Evolutionary conservation across 169 alveolate genomes (phyloP).

Genomic region (Eimeria falciformis): DNA sequence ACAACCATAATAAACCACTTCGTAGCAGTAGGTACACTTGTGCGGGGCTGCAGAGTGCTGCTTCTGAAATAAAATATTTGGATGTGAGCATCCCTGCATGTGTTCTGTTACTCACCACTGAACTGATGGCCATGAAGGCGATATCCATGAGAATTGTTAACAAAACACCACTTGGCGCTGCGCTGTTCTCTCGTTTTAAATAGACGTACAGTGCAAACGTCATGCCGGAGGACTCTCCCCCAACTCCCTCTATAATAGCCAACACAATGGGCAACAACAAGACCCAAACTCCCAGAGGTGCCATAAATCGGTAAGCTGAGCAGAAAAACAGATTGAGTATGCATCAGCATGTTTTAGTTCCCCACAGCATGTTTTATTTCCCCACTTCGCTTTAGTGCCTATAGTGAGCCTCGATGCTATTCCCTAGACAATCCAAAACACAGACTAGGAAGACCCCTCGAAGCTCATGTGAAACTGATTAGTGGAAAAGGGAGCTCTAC

Average conservation of each 20-base stretch:
- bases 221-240: conserved; percentile 57
- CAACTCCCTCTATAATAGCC: conserved; percentile 46
- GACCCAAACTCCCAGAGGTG: conserved; percentile 64
- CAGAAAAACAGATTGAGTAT: background rate
- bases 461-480: too few relatives aligned
- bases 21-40: background rate
- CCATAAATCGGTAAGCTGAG: conserved; percentile 68
- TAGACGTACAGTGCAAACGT: conserved; percentile 57
- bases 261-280: conserved; percentile 10
- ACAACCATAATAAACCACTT: too few relatives aligned
- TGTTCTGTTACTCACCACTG: conserved; percentile 10
- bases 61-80: too few relatives aligned
- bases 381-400: too few relatives aligned
- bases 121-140: conserved; percentile 39
- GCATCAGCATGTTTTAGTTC: too few relatives aligned
- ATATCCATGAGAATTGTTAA: conserved; percentile 35
- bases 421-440: too few relatives aligned
- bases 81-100: background rate
- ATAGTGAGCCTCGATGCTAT: too few relatives aligned
- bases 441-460: too few relatives aligned
- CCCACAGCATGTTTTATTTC: too few relatives aligned
- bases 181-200: conserved; percentile 33
- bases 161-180: conserved; percentile 33
- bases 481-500: too few relatives aligned
- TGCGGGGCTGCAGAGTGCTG: too few relatives aligned